Conservation (phyloP, 495 filamentous ascomycete species). For the Barbatosphaeria neglecta region DNA sequence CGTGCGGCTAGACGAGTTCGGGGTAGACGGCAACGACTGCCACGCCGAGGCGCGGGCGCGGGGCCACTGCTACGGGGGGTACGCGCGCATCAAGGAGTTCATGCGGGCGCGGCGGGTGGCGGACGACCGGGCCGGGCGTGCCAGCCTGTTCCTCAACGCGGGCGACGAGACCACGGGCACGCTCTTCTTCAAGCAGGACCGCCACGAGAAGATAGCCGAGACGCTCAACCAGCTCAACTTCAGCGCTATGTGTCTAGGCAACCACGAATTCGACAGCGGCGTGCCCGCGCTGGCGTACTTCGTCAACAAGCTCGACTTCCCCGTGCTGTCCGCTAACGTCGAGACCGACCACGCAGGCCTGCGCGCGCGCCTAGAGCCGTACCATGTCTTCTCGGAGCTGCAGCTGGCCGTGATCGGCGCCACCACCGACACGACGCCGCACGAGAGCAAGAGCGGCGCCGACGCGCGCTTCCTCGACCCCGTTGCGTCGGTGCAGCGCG, state of each 20-base stretch:
- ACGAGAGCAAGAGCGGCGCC: conserved; percentile 37
- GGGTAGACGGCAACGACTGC: conserved; percentile 43
- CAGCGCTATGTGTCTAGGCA: conserved; percentile 48
- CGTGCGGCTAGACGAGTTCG: conserved; percentile 46
- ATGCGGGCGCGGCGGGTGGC: conserved; percentile 35
- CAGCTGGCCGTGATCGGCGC: conserved; percentile 45
- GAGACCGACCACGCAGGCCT: conserved; percentile 35
- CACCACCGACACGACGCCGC: conserved; percentile 40
- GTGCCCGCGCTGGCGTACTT: conserved; percentile 40
- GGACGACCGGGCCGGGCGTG: conserved; percentile 18
- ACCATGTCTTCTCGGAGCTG: conserved; percentile 43
- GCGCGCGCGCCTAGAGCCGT: conserved; percentile 43
- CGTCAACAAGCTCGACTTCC: conserved; percentile 45
- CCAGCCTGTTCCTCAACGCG: conserved; percentile 43
- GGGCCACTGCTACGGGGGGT: conserved; percentile 40
- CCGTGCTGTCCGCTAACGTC: conserved; percentile 45
- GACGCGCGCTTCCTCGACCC: conserved; percentile 40
- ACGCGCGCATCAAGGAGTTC: conserved; percentile 41
- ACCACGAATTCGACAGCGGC: conserved; percentile 47
- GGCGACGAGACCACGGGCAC: conserved; percentile 54
- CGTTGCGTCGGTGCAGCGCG: conserved; percentile 36
- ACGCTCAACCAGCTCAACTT: conserved; percentile 48
- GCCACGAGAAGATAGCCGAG: conserved; percentile 50
- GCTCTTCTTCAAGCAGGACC: conserved; percentile 45
- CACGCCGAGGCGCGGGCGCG: conserved; percentile 26